Evolutionary conservation across 2,329 filamentous ascomycete genomes (phyloP).

Genomic region (Exophiala phaeomuriformis): DNA sequence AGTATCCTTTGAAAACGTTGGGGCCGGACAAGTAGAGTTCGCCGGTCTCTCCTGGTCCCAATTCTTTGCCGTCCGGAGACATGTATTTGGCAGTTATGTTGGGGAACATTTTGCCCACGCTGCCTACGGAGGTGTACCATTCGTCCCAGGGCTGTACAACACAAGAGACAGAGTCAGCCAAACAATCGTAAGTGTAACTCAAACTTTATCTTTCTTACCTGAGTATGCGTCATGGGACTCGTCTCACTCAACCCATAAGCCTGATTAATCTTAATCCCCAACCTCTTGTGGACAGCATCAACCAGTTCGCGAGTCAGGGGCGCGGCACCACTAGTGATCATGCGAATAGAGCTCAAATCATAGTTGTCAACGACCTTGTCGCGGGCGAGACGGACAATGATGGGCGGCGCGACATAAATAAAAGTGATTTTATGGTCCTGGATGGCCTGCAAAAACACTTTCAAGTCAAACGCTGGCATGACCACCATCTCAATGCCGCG

Average conservation of each 20-base stretch:
- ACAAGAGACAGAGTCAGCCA: too few species aligned
- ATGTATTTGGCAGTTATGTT: slow-evolving; percentile 80
- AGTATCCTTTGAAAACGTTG: slow-evolving; percentile 58
- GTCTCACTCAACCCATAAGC: slow-evolving; percentile 89
- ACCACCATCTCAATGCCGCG: slow-evolving; percentile 61
- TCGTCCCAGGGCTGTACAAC: slow-evolving; percentile 58
- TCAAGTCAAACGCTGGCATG: slow-evolving; percentile 75
- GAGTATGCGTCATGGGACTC: slow-evolving; percentile 68
- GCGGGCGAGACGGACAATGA: slow-evolving; percentile 73
- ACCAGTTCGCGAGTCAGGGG: slow-evolving; percentile 76
- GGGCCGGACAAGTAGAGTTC: slow-evolving; percentile 61
- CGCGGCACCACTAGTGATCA: slow-evolving; percentile 82
- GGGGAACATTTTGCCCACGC: slow-evolving; percentile 68
- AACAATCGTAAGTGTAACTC: too few species aligned
- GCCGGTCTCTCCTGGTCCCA: slow-evolving; percentile 56
- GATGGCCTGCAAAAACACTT: slow-evolving; percentile 67
- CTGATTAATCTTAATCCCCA: slow-evolving; percentile 78
- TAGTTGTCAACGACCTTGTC: slow-evolving; percentile 71
- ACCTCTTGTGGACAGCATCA: slow-evolving; percentile 63
- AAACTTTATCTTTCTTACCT: slow-evolving; percentile 6
- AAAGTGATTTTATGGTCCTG: slow-evolving; percentile 70
- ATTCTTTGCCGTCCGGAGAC: slow-evolving; percentile 49
- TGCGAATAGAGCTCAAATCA: slow-evolving; percentile 68
- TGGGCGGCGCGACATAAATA: slow-evolving; percentile 74
- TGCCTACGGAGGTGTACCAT: slow-evolving; percentile 70